Evolutionary conservation across 2,329 filamentous ascomycete genomes (phyloP).

Genomic region (Aureobasidium uvarum): DNA sequence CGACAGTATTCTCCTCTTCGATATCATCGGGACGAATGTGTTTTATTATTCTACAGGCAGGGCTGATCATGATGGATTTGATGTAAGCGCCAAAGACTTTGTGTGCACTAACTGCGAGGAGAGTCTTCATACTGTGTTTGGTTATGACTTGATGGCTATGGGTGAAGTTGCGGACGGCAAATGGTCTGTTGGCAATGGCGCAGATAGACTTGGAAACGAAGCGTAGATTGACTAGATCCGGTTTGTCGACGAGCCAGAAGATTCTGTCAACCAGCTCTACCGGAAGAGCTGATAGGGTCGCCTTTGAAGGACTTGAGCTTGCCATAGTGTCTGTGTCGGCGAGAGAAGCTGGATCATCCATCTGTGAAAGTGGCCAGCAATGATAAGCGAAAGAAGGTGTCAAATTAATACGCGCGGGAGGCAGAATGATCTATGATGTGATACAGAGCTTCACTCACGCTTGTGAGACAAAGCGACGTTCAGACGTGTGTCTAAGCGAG

Average conservation of each 20-base stretch:
- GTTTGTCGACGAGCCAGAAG: neutral
- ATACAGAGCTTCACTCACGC: neutral
- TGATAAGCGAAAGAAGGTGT: neutral
- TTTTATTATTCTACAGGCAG: no score
- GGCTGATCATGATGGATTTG: neutral
- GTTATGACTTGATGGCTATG: neutral
- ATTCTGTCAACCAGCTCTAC: neutral
- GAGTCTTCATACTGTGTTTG: neutral
- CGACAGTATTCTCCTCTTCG: no score
- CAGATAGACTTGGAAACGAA: neutral
- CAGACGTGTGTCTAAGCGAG: neutral
- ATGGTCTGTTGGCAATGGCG: neutral
- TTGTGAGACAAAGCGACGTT: neutral
- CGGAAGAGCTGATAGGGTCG: neutral
- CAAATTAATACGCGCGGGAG: neutral
- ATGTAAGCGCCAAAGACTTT: neutral
- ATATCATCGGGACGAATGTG: no score
- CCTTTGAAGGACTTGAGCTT: neutral
- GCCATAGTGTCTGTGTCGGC: neutral
- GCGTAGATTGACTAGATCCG: neutral
- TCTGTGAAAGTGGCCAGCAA: neutral
- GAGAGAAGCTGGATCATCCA: neutral
- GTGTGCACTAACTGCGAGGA: neutral
- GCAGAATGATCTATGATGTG: neutral
- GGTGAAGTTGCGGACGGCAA: neutral